Base-by-base conservation (phyloP, 768 basidiomycete genomes). In the Dioszegia crocea region DNA sequence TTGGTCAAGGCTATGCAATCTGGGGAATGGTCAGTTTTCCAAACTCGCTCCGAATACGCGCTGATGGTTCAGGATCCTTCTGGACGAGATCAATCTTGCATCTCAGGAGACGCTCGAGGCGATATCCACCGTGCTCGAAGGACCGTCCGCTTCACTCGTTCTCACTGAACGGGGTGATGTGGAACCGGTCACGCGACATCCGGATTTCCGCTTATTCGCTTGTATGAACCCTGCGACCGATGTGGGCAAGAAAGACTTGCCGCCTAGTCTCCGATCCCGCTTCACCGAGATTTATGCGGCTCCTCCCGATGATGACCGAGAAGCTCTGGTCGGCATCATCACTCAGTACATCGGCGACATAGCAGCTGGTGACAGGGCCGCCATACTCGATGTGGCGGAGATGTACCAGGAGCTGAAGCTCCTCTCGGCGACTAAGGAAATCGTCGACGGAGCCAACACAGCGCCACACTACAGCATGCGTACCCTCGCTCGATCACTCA, bases 221-320 rank as follows among this genome's bases (percentile, higher is more conserved):
- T 99, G 96, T 75, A 99, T 99, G 96, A 99, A 99, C 72, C 96
- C 96, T 4, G 96, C 96, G 0, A 99, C 93, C 3, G 96, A 99
- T 67, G 88, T 97, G 14, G 96, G 96, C 31, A 99, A 98, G 80
- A 96, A 92, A 69, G 94, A 98, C 69, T 85, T 99, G 0, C 90
- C 91, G 17, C 86, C 89, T 4, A 87, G 87, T 68, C 88, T 98
- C 48, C 86, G 93, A 33, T 84, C 87, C 10, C 85, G 88, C 29
- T 98, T 99, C 79, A 96, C 92, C 0, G 96, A 98, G 75, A 84
- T 98, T 54, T 91, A 92, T 72, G 93, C 97, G 0, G 85, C 88
- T n/a, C 83, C 93, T 2, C 93, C 94, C 3, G 96, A 99, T 68
- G 82, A 88, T 30, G 91, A 98, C 73, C 85, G 84, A 56, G 91